Conservation (phyloP, 768 basidiomycete genomes). For the Terana coerulea region DNA sequence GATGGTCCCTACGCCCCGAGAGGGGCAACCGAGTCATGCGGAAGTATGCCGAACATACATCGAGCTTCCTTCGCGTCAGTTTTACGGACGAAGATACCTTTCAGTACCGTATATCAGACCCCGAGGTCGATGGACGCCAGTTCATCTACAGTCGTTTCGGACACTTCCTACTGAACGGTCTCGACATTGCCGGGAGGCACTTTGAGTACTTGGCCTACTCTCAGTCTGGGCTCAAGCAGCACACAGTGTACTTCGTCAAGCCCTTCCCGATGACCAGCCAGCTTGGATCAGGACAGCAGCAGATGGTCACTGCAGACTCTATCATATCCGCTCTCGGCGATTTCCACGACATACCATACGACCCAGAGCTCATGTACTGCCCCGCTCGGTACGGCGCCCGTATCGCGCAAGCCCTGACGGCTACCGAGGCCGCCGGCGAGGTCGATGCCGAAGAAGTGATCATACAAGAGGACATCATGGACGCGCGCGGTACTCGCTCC, state of each 20-base stretch:
- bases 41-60: constrained; percentile 49
- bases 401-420: constrained; percentile 64
- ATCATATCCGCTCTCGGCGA: constrained; percentile 47
- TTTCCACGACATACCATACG: constrained; percentile 42
- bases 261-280: constrained; percentile 11
- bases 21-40: constrained; percentile 80
- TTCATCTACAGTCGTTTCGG: constrained; percentile 20
- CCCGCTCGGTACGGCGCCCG: constrained; percentile 66
- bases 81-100: constrained; percentile 78
- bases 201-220: constrained; percentile 22
- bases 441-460: constrained; percentile 32
- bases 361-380: constrained; percentile 42
- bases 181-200: constrained; percentile 15
- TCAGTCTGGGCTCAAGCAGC: constrained; percentile 18
- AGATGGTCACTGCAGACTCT: constrained; percentile 34
- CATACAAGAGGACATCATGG: constrained; percentile 41
- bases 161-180: constrained; percentile 15
- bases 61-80: constrained; percentile 75
- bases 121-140: constrained; percentile 36
- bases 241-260: constrained; percentile 20
- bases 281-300: neutral
- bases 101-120: constrained; percentile 26
- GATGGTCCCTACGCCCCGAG: constrained; percentile 69
- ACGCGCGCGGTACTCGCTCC: neutral
- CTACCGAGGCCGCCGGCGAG: constrained; percentile 56